Conservation (phyloP, 805 yeast species). For the Teunomyces panamensis region DNA sequence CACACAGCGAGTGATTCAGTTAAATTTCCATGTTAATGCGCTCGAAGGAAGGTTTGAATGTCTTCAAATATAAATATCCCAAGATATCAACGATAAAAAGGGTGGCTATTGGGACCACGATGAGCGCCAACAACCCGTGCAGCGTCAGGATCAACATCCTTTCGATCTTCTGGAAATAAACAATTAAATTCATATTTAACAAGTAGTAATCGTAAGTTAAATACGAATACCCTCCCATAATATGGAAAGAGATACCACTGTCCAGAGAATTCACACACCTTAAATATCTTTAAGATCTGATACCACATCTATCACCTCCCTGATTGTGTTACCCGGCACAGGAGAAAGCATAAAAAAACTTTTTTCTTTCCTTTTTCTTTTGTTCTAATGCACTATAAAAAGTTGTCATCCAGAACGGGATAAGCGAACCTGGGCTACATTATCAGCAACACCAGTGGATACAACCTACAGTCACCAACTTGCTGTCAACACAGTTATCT, state of each 20-base stretch:
- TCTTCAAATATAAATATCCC: conserved; percentile 5
- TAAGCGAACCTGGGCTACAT: not conserved
- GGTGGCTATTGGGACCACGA: conserved; percentile 2
- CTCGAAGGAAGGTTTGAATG: conserved; percentile 2
- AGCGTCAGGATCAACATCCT: conserved; percentile 7
- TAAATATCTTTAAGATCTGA: not conserved
- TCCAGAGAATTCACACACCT: not conserved
- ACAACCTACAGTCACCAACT: not conserved
- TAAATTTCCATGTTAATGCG: not conserved
- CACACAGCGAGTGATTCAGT: not conserved
- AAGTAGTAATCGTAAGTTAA: not conserved
- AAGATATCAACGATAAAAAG: conserved; percentile 5
- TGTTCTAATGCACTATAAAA: not conserved
- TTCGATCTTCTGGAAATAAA: conserved; percentile 3
- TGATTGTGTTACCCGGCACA: conserved; percentile 1
- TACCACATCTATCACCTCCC: not conserved
- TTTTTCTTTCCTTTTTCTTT: not conserved
- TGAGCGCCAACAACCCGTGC: conserved; percentile 6
- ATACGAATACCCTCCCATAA: not conserved
- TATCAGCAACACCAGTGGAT: not conserved
- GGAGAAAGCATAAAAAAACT: not conserved
- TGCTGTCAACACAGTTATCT: not conserved
- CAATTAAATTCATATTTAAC: conserved; percentile 3
- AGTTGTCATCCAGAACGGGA: not conserved
- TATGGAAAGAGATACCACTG: not conserved